Evolutionary conservation across 306 rosid species (phyloP).

Genomic region (Glycyrrhiza uralensis): DNA sequence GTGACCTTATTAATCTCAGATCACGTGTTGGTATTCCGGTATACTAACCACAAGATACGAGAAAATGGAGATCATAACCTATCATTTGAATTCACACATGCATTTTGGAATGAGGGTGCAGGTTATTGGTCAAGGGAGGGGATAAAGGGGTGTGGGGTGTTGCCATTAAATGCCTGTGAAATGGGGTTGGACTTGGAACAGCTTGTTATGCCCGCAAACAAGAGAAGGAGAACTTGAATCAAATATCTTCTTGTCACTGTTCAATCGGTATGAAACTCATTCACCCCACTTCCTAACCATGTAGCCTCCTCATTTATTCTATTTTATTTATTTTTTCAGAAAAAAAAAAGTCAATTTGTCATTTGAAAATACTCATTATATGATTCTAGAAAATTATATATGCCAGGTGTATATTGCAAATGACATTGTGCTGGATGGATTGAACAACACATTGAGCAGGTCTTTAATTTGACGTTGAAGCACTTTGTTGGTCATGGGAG

Average conservation of each 20-base stretch:
- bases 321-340: no score
- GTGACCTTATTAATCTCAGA: background rate
- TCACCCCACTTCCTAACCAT: no score
- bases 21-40: background rate
- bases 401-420: background rate
- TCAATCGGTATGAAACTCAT: background rate
- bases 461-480: background rate
- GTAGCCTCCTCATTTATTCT: no score
- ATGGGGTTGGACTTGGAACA: background rate
- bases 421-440: background rate
- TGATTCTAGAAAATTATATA: background rate
- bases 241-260: background rate
- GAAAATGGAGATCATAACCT: background rate
- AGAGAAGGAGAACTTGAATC: background rate
- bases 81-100: background rate
- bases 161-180: background rate
- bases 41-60: no score
- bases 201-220: background rate
- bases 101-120: no score
- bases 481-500: background rate
- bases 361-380: background rate
- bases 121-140: background rate
- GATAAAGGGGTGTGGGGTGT: conserved; percentile 3
- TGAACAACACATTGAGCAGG: background rate
- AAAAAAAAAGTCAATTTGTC: no score